Conservation (phyloP, 257 asterid species). For the Jacaranda copaia region DNA sequence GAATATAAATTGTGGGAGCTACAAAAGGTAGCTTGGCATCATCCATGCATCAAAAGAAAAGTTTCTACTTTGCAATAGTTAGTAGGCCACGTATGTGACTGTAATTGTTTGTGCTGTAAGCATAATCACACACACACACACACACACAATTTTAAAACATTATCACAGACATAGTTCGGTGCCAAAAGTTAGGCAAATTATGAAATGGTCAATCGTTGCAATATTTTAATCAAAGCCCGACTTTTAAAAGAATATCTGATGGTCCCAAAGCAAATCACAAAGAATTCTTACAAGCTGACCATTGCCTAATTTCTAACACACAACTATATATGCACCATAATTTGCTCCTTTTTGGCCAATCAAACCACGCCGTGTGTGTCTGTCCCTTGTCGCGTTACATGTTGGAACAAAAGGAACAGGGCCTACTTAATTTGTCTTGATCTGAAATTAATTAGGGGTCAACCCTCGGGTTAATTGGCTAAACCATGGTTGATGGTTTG, state of each 20-base stretch:
- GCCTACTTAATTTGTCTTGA: slow-evolving; percentile 46
- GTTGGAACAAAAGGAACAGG: slow-evolving; percentile 69
- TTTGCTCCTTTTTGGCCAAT: slow-evolving; percentile 41
- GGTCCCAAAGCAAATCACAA: slow-evolving; percentile 43
- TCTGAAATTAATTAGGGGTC: slow-evolving; percentile 43
- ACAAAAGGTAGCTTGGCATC: slow-evolving; percentile 28
- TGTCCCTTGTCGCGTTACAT: slow-evolving; percentile 55
- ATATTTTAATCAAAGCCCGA: slow-evolving; percentile 17
- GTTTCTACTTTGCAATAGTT: not conserved
- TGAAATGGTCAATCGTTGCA: slow-evolving; percentile 42
- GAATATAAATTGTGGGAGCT: not conserved
- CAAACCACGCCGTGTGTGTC: slow-evolving; percentile 26
- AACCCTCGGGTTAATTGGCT: slow-evolving; percentile 58
- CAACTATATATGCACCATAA: not conserved
- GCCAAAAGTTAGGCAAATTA: slow-evolving; percentile 47
- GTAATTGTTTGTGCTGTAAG: not conserved
- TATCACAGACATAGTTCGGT: slow-evolving; percentile 16
- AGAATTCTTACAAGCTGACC: slow-evolving; percentile 39
- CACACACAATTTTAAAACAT: not conserved
- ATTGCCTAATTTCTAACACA: slow-evolving; percentile 44
- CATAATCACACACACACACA: slow-evolving; percentile 28
- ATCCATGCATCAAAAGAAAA: slow-evolving; percentile 14
- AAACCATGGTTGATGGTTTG: slow-evolving; percentile 46
- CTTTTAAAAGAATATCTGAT: slow-evolving; percentile 39
- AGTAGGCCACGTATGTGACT: slow-evolving; percentile 31